Evolutionary conservation across 176 grass and related monocot species (phyloP), one percentile per base, ranked within the genome.

Genomic region (Chrysopogon serrulatus): DNA sequence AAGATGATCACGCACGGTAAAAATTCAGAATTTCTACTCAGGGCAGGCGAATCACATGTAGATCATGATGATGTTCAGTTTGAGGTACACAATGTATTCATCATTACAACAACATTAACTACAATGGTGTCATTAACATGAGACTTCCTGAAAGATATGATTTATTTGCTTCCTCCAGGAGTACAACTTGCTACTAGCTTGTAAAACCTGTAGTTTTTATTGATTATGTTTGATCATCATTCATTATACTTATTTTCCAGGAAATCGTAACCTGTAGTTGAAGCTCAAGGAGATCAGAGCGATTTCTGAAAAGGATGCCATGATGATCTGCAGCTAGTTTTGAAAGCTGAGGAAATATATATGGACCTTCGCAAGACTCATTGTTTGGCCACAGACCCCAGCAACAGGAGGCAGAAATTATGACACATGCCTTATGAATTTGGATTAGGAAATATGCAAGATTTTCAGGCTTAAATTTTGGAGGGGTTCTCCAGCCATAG

Each of bases 211-310:
- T 24, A 33, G 2, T 32, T 21, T 14, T 69, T 49, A 35, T 82
- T 28, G 1, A 10, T 79, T 65, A 44, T 77, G 16, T 23, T 78
- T 71, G n/a, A 34, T 34, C 23, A 18, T 78, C 47, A 31, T 39
- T 34, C 23, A 18, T 71, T 47, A 37, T 32, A 79, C 27, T 0
- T 66, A 17, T 41, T 81, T 33, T 91, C 69, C 91, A 91, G 94
- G 41, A 93, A 91, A 87, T 91, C 94, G 5, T 91, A 93, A 79
- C 91, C 90, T 74, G 86, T 86, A 5, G 65, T 97, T 57, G 83
- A 91, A 90, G 80, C 85, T 93, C 8, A 91, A 93, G 71, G 91
- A 93, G 78, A 91, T 84, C 83, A 87, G 69, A 17, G 88, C 84
- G 75, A 81, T 97, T 31, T 74, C 84, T 0, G 87, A 94, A 15